A percentile compares a stretch with the other conserved stretches of the same genome.
Evolutionary conservation across 2,329 filamentous ascomycete genomes (phyloP).

Genomic region (Venturia aucupariae): DNA sequence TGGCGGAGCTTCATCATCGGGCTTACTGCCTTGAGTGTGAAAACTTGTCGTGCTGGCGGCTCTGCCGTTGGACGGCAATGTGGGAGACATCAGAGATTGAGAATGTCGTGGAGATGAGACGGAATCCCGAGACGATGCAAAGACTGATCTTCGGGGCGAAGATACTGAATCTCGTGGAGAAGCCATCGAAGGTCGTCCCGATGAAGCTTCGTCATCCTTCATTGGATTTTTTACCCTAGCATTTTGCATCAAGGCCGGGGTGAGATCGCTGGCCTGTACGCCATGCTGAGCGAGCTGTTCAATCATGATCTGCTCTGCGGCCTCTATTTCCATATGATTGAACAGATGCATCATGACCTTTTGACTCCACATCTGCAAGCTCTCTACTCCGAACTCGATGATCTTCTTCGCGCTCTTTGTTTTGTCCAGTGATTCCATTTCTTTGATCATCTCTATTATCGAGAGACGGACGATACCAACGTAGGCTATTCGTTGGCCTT

Average conservation of each 20-base stretch:
- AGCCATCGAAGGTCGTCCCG: constrained; percentile 17
- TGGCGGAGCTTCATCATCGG: constrained; percentile 42
- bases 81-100: not conserved
- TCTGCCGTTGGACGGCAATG: not conserved
- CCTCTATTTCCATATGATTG: constrained; percentile 88
- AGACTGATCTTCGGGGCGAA: constrained; percentile 7
- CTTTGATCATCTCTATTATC: constrained; percentile 66
- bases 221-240: constrained; percentile 88
- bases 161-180: constrained; percentile 24
- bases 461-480: constrained; percentile 81
- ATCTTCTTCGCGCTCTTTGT: constrained; percentile 64
- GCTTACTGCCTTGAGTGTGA: constrained; percentile 23
- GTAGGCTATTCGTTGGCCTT: constrained; percentile 92
- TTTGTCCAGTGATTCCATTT: constrained; percentile 52
- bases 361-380: constrained; percentile 90
- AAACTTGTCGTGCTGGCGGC: constrained; percentile 9
- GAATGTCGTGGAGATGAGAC: constrained; percentile 14
- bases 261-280: constrained; percentile 74
- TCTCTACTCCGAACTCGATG: constrained; percentile 59
- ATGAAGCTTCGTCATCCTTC: constrained; percentile 40
- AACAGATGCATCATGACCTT: constrained; percentile 97
- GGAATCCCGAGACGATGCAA: constrained; percentile 20
- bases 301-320: constrained; percentile 88
- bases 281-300: constrained; percentile 92
- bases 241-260: constrained; percentile 81